Percentiles rank a stretch among this genome's conserved stretches.
Evolutionary conservation across 345 rosid genomes (phyloP).

Genomic region (Citrus australasica): DNA sequence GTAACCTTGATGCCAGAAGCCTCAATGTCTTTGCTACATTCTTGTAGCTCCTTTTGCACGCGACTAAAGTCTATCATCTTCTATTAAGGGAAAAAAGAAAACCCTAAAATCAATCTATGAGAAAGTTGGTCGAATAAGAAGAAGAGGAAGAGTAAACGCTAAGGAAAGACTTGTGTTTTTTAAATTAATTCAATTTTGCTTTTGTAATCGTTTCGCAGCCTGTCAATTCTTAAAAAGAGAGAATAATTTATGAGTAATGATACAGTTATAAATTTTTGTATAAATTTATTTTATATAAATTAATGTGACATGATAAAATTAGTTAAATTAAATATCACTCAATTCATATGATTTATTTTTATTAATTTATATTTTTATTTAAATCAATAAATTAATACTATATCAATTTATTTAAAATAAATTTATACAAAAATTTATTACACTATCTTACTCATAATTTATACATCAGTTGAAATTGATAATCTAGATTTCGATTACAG

Average conservation of each 20-base stretch:
- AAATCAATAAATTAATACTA: too few relatives aligned
- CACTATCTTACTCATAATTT: too few relatives aligned
- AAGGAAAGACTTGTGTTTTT: background rate
- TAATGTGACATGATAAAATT: too few relatives aligned
- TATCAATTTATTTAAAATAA: too few relatives aligned
- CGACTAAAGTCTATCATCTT: slow-evolving; percentile 75
- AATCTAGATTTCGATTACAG: background rate
- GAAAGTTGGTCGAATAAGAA: background rate
- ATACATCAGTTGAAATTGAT: background rate
- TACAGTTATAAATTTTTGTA: too few relatives aligned
- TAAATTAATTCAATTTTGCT: background rate
- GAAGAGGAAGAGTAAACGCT: background rate
- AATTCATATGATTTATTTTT: too few relatives aligned
- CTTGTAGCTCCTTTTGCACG: slow-evolving; percentile 91
- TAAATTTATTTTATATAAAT: too few relatives aligned
- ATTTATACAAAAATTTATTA: too few relatives aligned
- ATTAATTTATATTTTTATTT: too few relatives aligned
- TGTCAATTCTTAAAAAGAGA: background rate
- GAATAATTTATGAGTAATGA: background rate
- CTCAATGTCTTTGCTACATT: slow-evolving; percentile 70
- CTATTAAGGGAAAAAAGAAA: background rate
- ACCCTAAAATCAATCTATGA: background rate
- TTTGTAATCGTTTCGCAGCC: background rate
- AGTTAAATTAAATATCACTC: too few relatives aligned
- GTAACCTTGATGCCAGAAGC: slow-evolving; percentile 72